Evolutionary conservation across 306 rosid species (phyloP).

Genomic region (Trifolium fragiferum): DNA sequence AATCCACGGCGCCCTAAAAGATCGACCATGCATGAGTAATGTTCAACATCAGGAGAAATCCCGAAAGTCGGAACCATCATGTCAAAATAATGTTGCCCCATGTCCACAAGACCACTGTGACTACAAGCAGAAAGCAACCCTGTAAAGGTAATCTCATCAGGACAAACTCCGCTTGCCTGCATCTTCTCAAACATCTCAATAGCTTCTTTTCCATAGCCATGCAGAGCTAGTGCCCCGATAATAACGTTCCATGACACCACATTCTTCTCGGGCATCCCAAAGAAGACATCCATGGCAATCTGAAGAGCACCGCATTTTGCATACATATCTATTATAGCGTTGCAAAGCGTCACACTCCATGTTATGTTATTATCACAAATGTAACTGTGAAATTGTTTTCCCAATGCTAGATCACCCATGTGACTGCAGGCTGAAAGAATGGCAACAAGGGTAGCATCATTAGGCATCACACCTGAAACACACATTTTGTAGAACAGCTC

Average conservation of each 20-base stretch:
- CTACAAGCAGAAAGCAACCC: conserved; percentile 82
- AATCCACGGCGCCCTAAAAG: conserved; percentile 73
- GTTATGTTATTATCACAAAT: conserved; percentile 44
- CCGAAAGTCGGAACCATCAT: conserved; percentile 54
- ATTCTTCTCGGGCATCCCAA: conserved; percentile 55
- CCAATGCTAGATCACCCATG: conserved; percentile 68
- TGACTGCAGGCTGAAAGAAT: conserved; percentile 71
- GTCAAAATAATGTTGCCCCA: conserved; percentile 61
- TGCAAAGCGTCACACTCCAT: conserved; percentile 50
- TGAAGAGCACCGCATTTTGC: conserved; percentile 71
- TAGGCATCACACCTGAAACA: conserved; percentile 56
- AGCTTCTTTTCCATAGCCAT: conserved; percentile 69
- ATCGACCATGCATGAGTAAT: conserved; percentile 80
- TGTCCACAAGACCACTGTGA: conserved; percentile 66
- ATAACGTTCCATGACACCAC: conserved; percentile 71
- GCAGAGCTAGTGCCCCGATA: conserved; percentile 70
- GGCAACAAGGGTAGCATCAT: conserved; percentile 67
- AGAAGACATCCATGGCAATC: conserved; percentile 57
- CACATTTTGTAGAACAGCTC: conserved; percentile 65
- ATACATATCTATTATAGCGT: conserved; percentile 71
- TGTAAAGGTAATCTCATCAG: conserved; percentile 76
- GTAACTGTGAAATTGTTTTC: conserved; percentile 56
- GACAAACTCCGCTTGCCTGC: conserved; percentile 52
- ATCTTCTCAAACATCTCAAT: conserved; percentile 60
- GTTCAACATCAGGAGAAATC: conserved; percentile 63